Evolutionary conservation across 129 eudicot genomes (phyloP).

Genomic region (Sambucus nigra): DNA sequence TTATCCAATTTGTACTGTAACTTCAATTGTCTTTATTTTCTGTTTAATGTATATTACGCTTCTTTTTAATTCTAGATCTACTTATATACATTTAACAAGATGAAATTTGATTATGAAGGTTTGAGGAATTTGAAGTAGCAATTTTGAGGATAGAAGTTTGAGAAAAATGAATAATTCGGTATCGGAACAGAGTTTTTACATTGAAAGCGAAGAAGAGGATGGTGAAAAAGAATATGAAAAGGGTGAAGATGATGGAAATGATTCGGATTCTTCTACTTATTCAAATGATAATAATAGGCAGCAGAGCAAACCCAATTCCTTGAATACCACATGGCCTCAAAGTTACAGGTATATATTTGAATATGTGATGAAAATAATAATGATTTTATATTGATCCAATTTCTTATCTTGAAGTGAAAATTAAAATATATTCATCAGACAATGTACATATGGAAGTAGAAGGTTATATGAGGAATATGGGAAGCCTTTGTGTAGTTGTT

Average conservation of each 20-base stretch:
- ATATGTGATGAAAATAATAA: not conserved
- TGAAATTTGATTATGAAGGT: not conserved
- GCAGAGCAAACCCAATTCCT: slow-evolving; percentile 48
- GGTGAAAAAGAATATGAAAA: slow-evolving; percentile 37
- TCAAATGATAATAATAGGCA: slow-evolving; percentile 30
- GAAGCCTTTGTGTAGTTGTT: too few species aligned
- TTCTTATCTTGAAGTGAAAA: not conserved
- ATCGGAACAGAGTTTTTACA: slow-evolving; percentile 62
- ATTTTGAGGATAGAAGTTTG: slow-evolving; percentile 2
- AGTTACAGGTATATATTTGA: slow-evolving; percentile 87
- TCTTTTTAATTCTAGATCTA: not conserved
- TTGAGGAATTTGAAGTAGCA: slow-evolving; percentile 12
- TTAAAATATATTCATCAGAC: not conserved
- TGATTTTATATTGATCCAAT: not conserved
- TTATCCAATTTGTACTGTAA: too few species aligned
- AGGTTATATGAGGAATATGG: not conserved
- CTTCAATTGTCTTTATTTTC: too few species aligned
- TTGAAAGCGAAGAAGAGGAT: slow-evolving; percentile 66
- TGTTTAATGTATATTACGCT: not conserved
- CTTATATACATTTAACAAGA: not conserved
- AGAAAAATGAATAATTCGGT: slow-evolving; percentile 52
- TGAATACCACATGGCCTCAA: slow-evolving; percentile 71
- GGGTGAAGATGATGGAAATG: slow-evolving; percentile 47
- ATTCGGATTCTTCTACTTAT: slow-evolving; percentile 55
- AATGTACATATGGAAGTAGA: not conserved